Base-by-base conservation (phyloP, 306 rosid species). In the Acacia acuminata region DNA sequence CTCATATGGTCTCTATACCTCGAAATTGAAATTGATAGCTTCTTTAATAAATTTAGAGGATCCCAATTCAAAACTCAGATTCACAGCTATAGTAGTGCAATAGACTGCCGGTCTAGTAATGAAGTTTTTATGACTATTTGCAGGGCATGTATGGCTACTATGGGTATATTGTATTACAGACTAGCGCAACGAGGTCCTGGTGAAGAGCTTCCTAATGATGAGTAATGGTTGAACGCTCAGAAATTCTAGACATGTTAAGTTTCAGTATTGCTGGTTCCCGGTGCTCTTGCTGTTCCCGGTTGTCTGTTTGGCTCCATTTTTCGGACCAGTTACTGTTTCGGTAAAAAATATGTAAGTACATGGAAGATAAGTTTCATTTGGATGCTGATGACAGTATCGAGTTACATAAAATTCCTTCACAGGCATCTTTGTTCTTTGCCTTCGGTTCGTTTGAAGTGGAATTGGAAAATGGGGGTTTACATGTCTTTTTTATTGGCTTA, bases 71-170 rank as follows among this genome's bases (percentile, higher is more conserved):
- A 43, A n/a, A 70, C 34, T 70, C 45, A 74, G 51, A 76, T 63
- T 9, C 77, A 51, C 72, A 48, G 73, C 70, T 68, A 36, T 48
- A 74, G 10, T 30, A 43, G 38, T 48, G 77, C 43, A 67, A 27
- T 58, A 30, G 45, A 58, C 30, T 81, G 56, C 32, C 68, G 71
- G 74, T 67, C 13, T 58, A 34, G 82, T 40, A 64, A 20, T 86
- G 78, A 60, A 75, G 79, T 45, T 72, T 47, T 47, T 76, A 43
- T 81, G 74, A 38, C 34, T 22, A 72, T 71, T 58, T 88, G 92
- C 93, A 96, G 99, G 99, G 99, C 99, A 25, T 96, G 99, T 77
- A 84, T 96, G 98, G 98, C 99, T 69, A 96, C 99, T 12, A 96
- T 96, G 98, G 99, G 98, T 55, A 96, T 94, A 84, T 87, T 96